Evolutionary conservation across 164 flowering plant species (phyloP).

Genomic region (Cinnamomum micranthum): DNA sequence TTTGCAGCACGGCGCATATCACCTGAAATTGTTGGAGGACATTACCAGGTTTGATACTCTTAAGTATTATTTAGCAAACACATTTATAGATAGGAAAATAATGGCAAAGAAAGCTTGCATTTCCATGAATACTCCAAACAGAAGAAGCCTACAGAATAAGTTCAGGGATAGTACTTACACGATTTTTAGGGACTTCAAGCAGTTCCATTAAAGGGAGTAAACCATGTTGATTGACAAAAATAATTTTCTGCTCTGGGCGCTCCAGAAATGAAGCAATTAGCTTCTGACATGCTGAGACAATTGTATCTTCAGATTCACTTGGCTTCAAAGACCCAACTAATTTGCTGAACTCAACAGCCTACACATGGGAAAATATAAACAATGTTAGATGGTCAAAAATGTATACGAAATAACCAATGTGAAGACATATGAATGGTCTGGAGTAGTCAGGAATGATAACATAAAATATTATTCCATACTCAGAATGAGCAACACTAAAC

Average conservation of each 20-base stretch:
- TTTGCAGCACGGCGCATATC: constrained; percentile 86
- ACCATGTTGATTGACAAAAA: constrained; percentile 85
- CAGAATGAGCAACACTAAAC: neutral
- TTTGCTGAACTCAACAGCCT: constrained; percentile 95
- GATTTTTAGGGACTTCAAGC: constrained; percentile 78
- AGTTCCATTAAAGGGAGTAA: constrained; percentile 88
- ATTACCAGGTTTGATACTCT: neutral
- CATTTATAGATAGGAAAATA: neutral
- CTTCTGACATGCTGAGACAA: constrained; percentile 87
- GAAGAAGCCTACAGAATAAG: neutral
- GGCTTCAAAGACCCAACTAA: constrained; percentile 79
- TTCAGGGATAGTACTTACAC: constrained; percentile 42
- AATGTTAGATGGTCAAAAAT: neutral
- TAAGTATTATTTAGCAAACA: neutral
- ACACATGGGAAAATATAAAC: constrained; percentile 10
- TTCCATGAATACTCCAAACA: neutral
- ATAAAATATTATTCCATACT: no score
- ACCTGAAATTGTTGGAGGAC: constrained; percentile 47
- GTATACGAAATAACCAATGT: neutral
- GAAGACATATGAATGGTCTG: neutral
- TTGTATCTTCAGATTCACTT: constrained; percentile 88
- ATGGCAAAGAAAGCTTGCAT: neutral
- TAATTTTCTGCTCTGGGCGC: constrained; percentile 87
- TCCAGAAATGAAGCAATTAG: constrained; percentile 78
- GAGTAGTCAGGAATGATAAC: neutral